Conservation (phyloP, 2,329 filamentous ascomycete species). For the Dactylonectria macrodidyma region DNA sequence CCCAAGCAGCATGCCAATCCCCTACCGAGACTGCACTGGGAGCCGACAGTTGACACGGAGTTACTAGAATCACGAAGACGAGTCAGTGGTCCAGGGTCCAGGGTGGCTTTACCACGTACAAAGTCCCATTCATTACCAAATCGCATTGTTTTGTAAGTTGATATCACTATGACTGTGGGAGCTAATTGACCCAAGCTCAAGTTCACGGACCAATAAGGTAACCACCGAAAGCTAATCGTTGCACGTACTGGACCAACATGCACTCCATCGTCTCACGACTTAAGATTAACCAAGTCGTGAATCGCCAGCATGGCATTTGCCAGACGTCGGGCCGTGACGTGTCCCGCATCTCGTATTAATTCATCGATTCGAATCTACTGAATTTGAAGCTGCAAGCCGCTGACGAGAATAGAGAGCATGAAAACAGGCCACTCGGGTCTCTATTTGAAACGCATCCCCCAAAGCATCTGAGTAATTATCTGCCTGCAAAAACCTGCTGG, state of each 20-base stretch:
- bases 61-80: neutral
- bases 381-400: slow-evolving; percentile 9
- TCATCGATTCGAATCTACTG: slow-evolving; percentile 1
- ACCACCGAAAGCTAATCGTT: neutral
- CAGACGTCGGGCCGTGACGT: slow-evolving; percentile 26
- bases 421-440: slow-evolving; percentile 36
- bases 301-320: neutral
- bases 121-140: neutral
- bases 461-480: slow-evolving; percentile 22
- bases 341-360: slow-evolving; percentile 26
- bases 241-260: neutral
- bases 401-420: slow-evolving; percentile 30
- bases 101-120: neutral
- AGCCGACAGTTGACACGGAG: neutral
- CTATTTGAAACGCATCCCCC: slow-evolving; percentile 31
- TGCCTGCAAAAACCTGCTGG: slow-evolving; percentile 10
- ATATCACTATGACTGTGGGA: neutral
- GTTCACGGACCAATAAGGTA: slow-evolving; percentile 1
- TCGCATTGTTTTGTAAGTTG: neutral
- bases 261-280: neutral
- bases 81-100: slow-evolving; percentile 17
- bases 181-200: neutral
- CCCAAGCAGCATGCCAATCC: neutral
- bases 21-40: neutral
- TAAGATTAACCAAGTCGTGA: neutral